Evolutionary conservation across 139 green algal species (phyloP).

Genomic region (Nannochloris sp.): DNA sequence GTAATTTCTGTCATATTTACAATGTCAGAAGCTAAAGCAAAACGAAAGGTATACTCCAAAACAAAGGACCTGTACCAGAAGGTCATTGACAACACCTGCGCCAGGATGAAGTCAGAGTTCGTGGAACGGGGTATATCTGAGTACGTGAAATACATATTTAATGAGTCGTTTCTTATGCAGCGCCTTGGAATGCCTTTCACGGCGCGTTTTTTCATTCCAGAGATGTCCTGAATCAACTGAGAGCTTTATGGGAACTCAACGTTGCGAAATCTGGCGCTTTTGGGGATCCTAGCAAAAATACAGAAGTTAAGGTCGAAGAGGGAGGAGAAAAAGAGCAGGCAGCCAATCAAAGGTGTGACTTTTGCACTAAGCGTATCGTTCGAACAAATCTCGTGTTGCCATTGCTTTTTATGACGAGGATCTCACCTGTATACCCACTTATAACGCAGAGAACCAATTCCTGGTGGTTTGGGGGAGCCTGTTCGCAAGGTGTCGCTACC

Average conservation of each 20-base stretch:
- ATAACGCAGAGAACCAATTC: no score
- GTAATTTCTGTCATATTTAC: no score
- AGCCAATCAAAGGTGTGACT: background rate
- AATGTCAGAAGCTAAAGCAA: no score
- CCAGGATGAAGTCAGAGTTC: constrained; percentile 53
- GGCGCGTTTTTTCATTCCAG: constrained; percentile 19
- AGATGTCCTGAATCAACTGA: constrained; percentile 45
- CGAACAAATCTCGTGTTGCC: no score
- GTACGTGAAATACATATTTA: constrained; percentile 26
- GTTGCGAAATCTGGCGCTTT: constrained; percentile 40
- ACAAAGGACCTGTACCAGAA: constrained; percentile 15
- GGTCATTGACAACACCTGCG: constrained; percentile 59
- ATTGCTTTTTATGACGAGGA: no score
- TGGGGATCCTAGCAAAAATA: constrained; percentile 8
- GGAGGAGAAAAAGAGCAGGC: background rate
- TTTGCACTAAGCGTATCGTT: no score
- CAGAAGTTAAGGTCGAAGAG: constrained; percentile 8
- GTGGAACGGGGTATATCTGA: constrained; percentile 61
- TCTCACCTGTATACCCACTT: no score
- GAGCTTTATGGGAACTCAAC: constrained; percentile 43
- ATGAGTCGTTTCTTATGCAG: background rate
- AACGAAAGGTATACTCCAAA: no score
- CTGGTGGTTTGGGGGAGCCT: no score
- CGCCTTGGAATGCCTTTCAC: background rate
- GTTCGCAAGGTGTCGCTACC: no score